These are phyloP conservation scores for Mycena maculata DNA, from an alignment of 768 basidiomycete genomes.

Conservation along the genomic window DNA sequence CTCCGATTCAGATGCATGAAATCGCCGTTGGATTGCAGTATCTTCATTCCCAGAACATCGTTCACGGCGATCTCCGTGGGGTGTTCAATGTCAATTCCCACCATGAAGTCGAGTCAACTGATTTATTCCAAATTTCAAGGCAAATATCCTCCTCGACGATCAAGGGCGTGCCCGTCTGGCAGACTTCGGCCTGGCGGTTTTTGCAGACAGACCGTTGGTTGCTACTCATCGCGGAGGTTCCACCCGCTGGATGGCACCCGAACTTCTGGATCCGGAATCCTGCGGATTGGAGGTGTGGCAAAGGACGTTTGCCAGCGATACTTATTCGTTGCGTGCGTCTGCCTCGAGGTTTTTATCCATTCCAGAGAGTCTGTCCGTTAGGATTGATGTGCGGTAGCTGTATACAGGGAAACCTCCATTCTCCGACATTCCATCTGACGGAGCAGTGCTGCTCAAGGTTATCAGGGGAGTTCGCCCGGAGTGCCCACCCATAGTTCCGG, in stretches of 20 bases:
- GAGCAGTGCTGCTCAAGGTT: slow-evolving; percentile 7
- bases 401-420: slow-evolving; percentile 22
- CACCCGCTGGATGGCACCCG: slow-evolving; percentile 31
- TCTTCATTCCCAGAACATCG: slow-evolving; percentile 42
- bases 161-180: slow-evolving; percentile 27
- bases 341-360: slow-evolving; percentile 26
- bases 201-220: slow-evolving; percentile 20
- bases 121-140: slow-evolving; percentile 12
- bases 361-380: not conserved
- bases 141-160: slow-evolving; percentile 35
- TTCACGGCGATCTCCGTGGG: slow-evolving; percentile 42
- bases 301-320: slow-evolving; percentile 25
- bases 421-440: slow-evolving; percentile 1
- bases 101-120: not conserved
- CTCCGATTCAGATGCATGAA: slow-evolving; percentile 44
- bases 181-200: slow-evolving; percentile 35
- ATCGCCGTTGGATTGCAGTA: slow-evolving; percentile 48
- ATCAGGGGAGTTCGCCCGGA: slow-evolving; percentile 14
- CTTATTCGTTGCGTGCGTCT: slow-evolving; percentile 34
- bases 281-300: slow-evolving; percentile 12
- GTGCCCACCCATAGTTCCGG: not conserved
- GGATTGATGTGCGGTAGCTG: slow-evolving; percentile 4
- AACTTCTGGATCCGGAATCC: slow-evolving; percentile 24
- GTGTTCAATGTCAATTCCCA: slow-evolving; percentile 14
- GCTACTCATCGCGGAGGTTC: slow-evolving; percentile 29